Base-by-base conservation (phyloP, 495 filamentous ascomycete species). In the Neurospora sp. region DNA sequence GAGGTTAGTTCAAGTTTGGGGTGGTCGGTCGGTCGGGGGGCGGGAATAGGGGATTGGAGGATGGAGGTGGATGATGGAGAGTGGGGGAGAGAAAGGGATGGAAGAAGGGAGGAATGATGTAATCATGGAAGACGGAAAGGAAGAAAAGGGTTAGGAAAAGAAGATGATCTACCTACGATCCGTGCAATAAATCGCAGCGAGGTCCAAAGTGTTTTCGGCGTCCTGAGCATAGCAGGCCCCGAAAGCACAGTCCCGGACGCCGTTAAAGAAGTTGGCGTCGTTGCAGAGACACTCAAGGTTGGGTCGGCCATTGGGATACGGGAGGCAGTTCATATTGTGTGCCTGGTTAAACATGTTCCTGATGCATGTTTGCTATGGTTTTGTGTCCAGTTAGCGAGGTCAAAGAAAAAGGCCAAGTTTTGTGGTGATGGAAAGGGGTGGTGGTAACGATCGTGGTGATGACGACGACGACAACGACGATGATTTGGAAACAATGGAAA, bases 201-300 rank as follows among this genome's bases (percentile, higher is more conserved):
- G 14, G 6, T 2, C 27, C 27, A 35, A 4, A 18, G 53, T 65
- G 6, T 35, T 65, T 8, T 42, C 37, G 38, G 61, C 68, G 35
- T 74, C 72, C 1, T 12, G n/a, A 8, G 38, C 4, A 27, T 8
- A 3, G 37, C 75, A 77, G 40, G 75, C 27, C 42, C 45, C 10
- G 22, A 9, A n/a, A 7, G 72, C 68, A 68, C 75, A 77, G 41
- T 77, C 74, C 8, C 72, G 70, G 41, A 77, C 70, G 27, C 75
- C 74, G 18, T 72, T 74, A 4, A 68, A 39, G 40, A 77, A 77
- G 41, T 73, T 68, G 65, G n/a, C 16, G 4, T 75, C 71, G 68
- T 42, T 65, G 69, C 75, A 77, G 4, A 77, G 68, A 35, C 75
- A 77, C 31, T 27, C 27, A 18, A 70, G 14, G 69, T 77, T 71